Evolutionary conservation across 2,329 filamentous ascomycete species (phyloP).

Genomic region (Colletotrichum costaricense): DNA sequence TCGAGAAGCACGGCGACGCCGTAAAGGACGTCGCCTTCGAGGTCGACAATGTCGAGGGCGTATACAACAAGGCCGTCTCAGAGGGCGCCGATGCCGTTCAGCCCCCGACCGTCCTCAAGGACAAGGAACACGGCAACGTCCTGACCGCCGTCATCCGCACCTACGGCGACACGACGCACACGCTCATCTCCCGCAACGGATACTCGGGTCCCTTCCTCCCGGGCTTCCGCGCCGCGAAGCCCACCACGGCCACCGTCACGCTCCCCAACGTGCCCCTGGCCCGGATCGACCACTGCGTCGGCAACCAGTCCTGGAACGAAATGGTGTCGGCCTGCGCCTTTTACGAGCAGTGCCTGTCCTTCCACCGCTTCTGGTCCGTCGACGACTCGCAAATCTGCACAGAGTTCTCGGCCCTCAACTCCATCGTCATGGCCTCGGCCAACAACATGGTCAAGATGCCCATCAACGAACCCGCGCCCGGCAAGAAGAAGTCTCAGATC

Average conservation of each 20-base stretch:
- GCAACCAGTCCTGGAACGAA: conserved; percentile 95
- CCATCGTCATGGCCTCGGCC: conserved; percentile 88
- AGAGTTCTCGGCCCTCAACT: conserved; percentile 89
- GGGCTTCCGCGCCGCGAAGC: conserved; percentile 73
- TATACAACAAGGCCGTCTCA: conserved; percentile 79
- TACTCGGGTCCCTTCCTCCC: conserved; percentile 87
- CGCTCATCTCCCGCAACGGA: conserved; percentile 77
- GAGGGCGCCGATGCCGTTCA: conserved; percentile 72
- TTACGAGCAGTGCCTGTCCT: conserved; percentile 90
- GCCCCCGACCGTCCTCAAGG: conserved; percentile 63
- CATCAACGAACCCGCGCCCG: conserved; percentile 93
- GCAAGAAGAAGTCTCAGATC: conserved; percentile 93
- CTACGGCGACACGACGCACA: conserved; percentile 96
- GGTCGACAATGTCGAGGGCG: conserved; percentile 86
- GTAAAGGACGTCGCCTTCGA: conserved; percentile 97
- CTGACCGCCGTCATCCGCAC: conserved; percentile 85
- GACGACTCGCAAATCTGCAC: conserved; percentile 94
- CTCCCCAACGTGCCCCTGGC: conserved; percentile 75
- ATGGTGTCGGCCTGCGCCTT: conserved; percentile 77
- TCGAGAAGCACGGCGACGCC: conserved; percentile 89
- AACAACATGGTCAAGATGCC: conserved; percentile 96
- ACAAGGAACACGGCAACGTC: conserved; percentile 74
- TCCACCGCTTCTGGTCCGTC: conserved; percentile 98
- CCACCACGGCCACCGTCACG: conserved; percentile 48
- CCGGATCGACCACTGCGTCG: conserved; percentile 95